Percentiles rank a stretch among this genome's conserved stretches.
Conservation (phyloP, 1,284 basidiomycete genomes). For the Naganishia liquefaciens region DNA sequence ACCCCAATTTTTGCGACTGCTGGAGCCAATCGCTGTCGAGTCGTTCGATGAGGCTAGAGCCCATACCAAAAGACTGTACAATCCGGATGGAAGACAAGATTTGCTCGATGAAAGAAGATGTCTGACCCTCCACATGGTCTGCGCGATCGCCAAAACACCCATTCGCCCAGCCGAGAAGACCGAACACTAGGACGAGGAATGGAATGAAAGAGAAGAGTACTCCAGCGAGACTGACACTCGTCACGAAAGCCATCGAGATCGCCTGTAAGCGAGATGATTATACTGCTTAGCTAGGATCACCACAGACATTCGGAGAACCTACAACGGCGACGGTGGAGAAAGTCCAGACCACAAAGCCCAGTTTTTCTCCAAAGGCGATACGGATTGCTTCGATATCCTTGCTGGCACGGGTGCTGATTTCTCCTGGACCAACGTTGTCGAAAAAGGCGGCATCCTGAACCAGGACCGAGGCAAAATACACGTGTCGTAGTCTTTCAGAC, state of each 20-base stretch:
- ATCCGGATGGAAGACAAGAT: conserved; percentile 63
- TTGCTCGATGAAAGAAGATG: conserved; percentile 87
- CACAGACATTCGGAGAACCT: conserved; percentile 27
- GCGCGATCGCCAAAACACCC: neutral
- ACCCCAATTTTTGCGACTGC: conserved; percentile 46
- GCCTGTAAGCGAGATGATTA: conserved; percentile 25
- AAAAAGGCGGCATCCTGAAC: conserved; percentile 68
- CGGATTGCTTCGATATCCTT: conserved; percentile 71
- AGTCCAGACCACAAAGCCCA: conserved; percentile 58
- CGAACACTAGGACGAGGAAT: conserved; percentile 69
- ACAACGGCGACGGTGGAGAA: conserved; percentile 63
- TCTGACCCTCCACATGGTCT: conserved; percentile 54
- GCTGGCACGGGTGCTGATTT: conserved; percentile 91
- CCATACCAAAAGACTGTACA: conserved; percentile 88
- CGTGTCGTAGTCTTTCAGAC: conserved; percentile 45
- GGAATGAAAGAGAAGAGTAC: conserved; percentile 85
- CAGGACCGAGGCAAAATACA: conserved; percentile 53
- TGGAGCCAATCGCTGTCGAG: conserved; percentile 47
- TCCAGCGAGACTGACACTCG: conserved; percentile 64
- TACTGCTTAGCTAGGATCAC: conserved; percentile 31
- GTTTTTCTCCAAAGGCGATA: conserved; percentile 84
- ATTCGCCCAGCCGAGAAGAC: neutral
- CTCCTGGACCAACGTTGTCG: conserved; percentile 91
- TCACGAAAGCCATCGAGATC: conserved; percentile 50
- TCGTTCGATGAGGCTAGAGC: conserved; percentile 60